Evolutionary conservation across 2,329 filamentous ascomycete species (phyloP).

Genomic region (Ceratocystis papillata): DNA sequence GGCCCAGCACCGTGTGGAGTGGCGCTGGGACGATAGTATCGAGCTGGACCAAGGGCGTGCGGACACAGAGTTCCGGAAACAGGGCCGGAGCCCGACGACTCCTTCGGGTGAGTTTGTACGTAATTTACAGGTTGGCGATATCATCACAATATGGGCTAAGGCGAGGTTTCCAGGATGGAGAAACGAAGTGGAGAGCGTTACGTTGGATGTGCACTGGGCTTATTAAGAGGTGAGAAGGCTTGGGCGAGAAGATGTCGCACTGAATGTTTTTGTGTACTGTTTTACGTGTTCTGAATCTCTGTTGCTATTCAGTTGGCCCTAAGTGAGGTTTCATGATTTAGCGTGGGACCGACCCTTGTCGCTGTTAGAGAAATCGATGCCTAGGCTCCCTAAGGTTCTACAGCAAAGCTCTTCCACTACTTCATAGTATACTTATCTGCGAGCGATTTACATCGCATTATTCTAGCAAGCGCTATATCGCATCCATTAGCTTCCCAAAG

Average conservation of each 20-base stretch:
- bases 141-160: conserved; percentile 51
- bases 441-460: no score
- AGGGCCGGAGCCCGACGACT: conserved; percentile 42
- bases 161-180: conserved; percentile 45
- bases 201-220: conserved; percentile 50
- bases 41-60: conserved; percentile 36
- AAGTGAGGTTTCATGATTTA: no score
- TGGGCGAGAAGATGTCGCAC: not conserved
- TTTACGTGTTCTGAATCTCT: conserved; percentile 9
- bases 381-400: no score
- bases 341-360: no score
- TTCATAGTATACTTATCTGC: no score
- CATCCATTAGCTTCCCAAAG: no score
- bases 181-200: conserved; percentile 41
- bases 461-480: no score
- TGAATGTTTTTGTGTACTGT: no score
- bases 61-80: conserved; percentile 30
- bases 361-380: no score
- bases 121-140: conserved; percentile 47
- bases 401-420: no score
- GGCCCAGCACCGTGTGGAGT: conserved; percentile 40
- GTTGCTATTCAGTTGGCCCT: not conserved
- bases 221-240: conserved; percentile 12
- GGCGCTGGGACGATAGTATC: conserved; percentile 43
- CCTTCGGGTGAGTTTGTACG: conserved; percentile 47